These are phyloP conservation scores for Dactylellina haptotyla DNA, from an alignment of 2,329 filamentous ascomycete species.

Conservation along the genomic window DNA sequence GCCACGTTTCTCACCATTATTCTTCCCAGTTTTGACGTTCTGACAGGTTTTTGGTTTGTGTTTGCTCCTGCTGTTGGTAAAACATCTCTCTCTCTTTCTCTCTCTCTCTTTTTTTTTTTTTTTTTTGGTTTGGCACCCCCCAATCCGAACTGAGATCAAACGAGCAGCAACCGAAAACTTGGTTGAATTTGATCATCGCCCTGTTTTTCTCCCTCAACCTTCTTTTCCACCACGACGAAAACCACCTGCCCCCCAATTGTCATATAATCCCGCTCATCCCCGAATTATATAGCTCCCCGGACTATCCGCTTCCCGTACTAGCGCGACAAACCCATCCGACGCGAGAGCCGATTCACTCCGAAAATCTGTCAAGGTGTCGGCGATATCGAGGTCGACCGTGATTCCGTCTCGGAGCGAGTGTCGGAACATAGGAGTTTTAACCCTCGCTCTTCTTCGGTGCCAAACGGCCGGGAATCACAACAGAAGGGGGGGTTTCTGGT, in stretches of 20 bases:
- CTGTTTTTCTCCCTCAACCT: constrained; percentile 30
- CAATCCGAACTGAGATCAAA: constrained; percentile 37
- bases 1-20: too few relatives aligned
- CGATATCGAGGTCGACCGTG: constrained; percentile 46
- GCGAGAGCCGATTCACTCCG: not conserved
- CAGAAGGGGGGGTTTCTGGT: constrained; percentile 28
- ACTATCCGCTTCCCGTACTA: not conserved
- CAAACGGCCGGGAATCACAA: not conserved
- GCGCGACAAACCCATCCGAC: not conserved
- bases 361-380: constrained; percentile 51
- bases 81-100: constrained; percentile 3
- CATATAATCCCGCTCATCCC: constrained; percentile 24
- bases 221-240: constrained; percentile 34
- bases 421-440: constrained; percentile 28
- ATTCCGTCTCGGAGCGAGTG: constrained; percentile 35
- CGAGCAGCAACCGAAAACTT: constrained; percentile 42
- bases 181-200: constrained; percentile 52
- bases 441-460: constrained; percentile 21
- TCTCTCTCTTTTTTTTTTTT: constrained; percentile 19
- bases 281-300: constrained; percentile 23
- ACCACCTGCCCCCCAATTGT: constrained; percentile 24
- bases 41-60: constrained; percentile 18
- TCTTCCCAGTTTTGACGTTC: not conserved
- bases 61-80: constrained; percentile 17
- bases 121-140: constrained; percentile 23